Percentiles rank a stretch among this genome's conserved stretches.
phyloP scores from a whole-genome alignment of 208 protist genomes.

The Leishmania amazonensis region DNA sequence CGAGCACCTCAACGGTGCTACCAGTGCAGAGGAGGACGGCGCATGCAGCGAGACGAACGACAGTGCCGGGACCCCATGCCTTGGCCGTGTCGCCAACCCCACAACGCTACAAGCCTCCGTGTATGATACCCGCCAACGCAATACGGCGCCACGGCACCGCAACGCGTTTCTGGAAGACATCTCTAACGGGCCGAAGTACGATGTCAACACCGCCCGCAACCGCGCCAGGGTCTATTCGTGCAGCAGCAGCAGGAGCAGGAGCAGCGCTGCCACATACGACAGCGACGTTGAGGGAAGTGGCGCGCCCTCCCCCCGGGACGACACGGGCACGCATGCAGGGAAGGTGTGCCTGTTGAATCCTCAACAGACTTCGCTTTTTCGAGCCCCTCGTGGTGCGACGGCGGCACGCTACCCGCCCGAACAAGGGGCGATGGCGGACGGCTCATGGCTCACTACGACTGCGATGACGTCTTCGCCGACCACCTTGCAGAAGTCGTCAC shows the following conservation, averaged over 20 bases:
- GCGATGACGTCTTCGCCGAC: neutral
- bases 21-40: neutral
- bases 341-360: slow-evolving; percentile 1
- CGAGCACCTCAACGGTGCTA: slow-evolving; percentile 8
- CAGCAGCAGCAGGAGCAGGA: slow-evolving; percentile 12
- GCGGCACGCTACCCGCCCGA: neutral
- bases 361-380: slow-evolving; percentile 25
- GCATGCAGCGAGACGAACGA: neutral
- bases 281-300: slow-evolving; percentile 11
- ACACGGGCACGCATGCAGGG: neutral
- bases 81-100: neutral
- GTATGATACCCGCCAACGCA: neutral
- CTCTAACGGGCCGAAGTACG: neutral
- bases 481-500: neutral
- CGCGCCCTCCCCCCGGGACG: neutral
- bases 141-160: neutral
- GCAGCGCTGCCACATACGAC: slow-evolving; percentile 24
- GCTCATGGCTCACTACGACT: neutral
- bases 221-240: neutral
- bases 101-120: neutral
- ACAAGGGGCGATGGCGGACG: neutral
- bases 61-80: neutral
- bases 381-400: neutral
- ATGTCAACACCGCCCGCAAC: neutral
- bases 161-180: slow-evolving; percentile 13